These are phyloP conservation scores for Penstemon barbatus DNA, from an alignment of 257 asterid species.

Conservation along the genomic window DNA sequence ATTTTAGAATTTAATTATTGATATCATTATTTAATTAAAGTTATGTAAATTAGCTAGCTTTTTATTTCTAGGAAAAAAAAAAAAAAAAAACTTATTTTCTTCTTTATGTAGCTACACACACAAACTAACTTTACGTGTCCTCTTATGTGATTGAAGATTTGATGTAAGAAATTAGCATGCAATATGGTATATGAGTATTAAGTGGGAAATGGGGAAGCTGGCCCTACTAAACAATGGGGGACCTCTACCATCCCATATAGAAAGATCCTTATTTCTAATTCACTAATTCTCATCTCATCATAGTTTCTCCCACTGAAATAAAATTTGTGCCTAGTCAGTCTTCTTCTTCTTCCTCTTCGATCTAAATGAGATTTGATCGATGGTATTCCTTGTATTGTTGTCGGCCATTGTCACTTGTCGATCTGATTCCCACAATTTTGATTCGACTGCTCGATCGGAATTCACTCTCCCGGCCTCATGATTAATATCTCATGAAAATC, in stretches of 20 bases:
- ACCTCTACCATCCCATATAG: slow-evolving; percentile 18
- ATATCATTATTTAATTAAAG: too few relatives aligned
- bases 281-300: slow-evolving; percentile 31
- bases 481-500: too few relatives aligned
- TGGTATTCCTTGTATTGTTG: slow-evolving; percentile 40
- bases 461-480: too few relatives aligned
- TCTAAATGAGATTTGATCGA: slow-evolving; percentile 6
- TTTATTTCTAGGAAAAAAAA: too few relatives aligned
- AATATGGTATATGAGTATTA: background rate
- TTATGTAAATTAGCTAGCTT: too few relatives aligned
- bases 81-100: too few relatives aligned
- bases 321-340: background rate
- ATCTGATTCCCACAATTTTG: slow-evolving; percentile 28
- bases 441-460: slow-evolving; percentile 39
- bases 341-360: background rate
- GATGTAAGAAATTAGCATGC: slow-evolving; percentile 29
- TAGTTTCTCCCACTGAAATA: slow-evolving; percentile 40
- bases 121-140: slow-evolving; percentile 29
- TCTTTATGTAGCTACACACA: too few relatives aligned
- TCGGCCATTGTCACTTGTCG: slow-evolving; percentile 52
- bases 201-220: slow-evolving; percentile 32
- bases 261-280: slow-evolving; percentile 33
- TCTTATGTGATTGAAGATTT: background rate
- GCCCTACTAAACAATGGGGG: slow-evolving; percentile 26
- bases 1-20: too few relatives aligned